A percentile compares a stretch with the other conserved stretches of the same genome.
Conservation (phyloP, 2,329 filamentous ascomycete genomes). For the Berkeleyomyces basicola region DNA sequence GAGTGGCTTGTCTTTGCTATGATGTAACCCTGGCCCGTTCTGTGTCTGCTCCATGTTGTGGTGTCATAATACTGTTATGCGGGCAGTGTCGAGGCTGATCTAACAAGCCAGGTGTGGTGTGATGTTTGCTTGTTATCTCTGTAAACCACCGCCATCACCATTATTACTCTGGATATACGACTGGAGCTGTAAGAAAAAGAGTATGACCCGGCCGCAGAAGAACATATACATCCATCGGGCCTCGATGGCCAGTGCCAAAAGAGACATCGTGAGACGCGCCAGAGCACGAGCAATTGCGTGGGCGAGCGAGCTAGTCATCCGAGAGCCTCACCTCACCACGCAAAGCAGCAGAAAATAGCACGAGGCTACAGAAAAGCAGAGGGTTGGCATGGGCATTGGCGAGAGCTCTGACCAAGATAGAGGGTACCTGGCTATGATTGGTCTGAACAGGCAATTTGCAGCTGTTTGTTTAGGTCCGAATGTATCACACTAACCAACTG, state of each 20-base stretch:
- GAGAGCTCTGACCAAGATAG: not conserved
- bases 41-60: not conserved
- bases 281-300: not conserved
- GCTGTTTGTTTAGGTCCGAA: constrained; percentile 3
- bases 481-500: constrained; percentile 6
- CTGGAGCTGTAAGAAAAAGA: not conserved
- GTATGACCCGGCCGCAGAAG: not conserved
- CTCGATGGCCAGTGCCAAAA: not conserved
- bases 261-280: not conserved
- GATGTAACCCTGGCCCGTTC: not conserved
- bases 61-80: not conserved
- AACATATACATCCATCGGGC: not conserved
- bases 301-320: not conserved
- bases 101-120: not conserved
- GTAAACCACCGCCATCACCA: not conserved
- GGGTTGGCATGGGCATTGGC: constrained; percentile 1
- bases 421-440: not conserved
- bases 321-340: not conserved
- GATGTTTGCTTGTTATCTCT: not conserved
- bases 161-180: not conserved
- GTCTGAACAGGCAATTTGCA: not conserved
- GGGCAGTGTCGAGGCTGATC: not conserved
- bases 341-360: not conserved
- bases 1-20: not conserved
- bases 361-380: not conserved